Base-by-base conservation (phyloP, 768 basidiomycete species). In the Psilocybe azurescens region DNA sequence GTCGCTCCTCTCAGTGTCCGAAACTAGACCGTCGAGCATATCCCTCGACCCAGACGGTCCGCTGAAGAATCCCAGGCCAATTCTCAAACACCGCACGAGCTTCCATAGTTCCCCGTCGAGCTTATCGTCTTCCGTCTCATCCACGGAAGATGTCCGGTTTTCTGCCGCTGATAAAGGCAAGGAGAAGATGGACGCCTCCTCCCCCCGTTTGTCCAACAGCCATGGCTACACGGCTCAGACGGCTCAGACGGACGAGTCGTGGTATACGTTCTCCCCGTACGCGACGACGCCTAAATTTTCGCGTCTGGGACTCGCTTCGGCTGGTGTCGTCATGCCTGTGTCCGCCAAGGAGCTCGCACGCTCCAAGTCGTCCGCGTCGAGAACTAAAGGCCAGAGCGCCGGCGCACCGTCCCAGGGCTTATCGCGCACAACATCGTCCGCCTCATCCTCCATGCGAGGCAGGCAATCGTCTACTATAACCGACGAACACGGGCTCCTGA, bases 311-410 rank as follows among this genome's bases (percentile, higher is more conserved):
- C 67, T 83, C 9, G 62, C 72, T 2, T 63, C 72, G 2, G 60
- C 76, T 1, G 62, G 67, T 16, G 77, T 82, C 14, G 74, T 83
- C 7, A 70, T 83, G 39, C 82, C 81, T n/a, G 62, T 81, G 2
- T 72, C 77, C 20, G 77, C 77, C 7, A 74, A 75, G 47, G 72
- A 67, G 11, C 57, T 56, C 36, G 48, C 48, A 50, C 13, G 38
- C 8, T 16, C 18, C 20, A 32, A 18, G 11, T 14, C 14, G 1
- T 20, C n/a, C 52, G 52, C 28, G 48, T 50, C 18, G 5, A 24
- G 24, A 24, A 24, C 24, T 24, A 24, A 24, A 50, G 6, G 30
- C 33, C 33, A 18, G 33, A 53, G 52, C 29, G 36, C 4, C 3
- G 51, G 28, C 14, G 18, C 28, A 16, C 7, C 51, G 1, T 14